These are phyloP conservation scores for Calamus simplicifolius DNA, from an alignment of 176 grass and related monocot genomes.

Conservation along the genomic window DNA sequence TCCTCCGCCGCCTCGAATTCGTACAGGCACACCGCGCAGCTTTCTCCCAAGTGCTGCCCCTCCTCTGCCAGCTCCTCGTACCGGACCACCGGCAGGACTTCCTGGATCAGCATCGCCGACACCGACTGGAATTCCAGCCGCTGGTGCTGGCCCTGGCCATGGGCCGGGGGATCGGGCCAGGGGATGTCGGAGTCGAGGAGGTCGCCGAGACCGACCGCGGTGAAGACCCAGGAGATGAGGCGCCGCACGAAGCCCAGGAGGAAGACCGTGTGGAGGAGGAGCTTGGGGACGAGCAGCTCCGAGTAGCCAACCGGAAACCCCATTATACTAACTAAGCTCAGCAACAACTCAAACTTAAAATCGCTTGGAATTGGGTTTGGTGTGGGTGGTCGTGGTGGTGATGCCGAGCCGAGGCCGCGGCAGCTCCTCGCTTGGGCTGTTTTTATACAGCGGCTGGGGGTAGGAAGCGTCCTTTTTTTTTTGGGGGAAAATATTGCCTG, in stretches of 20 bases:
- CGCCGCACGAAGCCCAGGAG: conserved; percentile 66
- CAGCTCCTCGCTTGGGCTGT: too few relatives aligned
- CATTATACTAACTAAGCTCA: conserved; percentile 30
- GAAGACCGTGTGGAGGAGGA: conserved; percentile 52
- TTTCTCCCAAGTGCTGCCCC: conserved; percentile 8
- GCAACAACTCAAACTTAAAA: too few relatives aligned
- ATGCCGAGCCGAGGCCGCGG: too few relatives aligned
- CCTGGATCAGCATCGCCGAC: conserved; percentile 34
- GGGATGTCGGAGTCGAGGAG: conserved; percentile 49
- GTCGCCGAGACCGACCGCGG: conserved; percentile 64
- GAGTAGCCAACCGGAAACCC: conserved; percentile 82
- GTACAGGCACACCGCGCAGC: conserved; percentile 78
- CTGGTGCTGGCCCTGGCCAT: conserved; percentile 28
- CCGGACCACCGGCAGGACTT: conserved; percentile 59
- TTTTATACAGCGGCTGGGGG: too few relatives aligned
- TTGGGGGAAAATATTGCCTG: too few relatives aligned
- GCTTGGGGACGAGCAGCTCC: conserved; percentile 55
- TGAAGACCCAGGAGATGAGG: conserved; percentile 59
- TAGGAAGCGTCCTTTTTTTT: too few relatives aligned
- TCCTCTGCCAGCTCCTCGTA: conserved; percentile 43
- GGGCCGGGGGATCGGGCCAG: not conserved
- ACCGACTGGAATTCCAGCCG: conserved; percentile 25
- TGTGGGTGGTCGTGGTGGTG: too few relatives aligned
- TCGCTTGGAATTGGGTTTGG: too few relatives aligned
- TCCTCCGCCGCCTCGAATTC: conserved; percentile 56